These are phyloP conservation scores for Stygiomarasmius scandens DNA, from an alignment of 1,284 basidiomycete genomes.

Conservation along the genomic window DNA sequence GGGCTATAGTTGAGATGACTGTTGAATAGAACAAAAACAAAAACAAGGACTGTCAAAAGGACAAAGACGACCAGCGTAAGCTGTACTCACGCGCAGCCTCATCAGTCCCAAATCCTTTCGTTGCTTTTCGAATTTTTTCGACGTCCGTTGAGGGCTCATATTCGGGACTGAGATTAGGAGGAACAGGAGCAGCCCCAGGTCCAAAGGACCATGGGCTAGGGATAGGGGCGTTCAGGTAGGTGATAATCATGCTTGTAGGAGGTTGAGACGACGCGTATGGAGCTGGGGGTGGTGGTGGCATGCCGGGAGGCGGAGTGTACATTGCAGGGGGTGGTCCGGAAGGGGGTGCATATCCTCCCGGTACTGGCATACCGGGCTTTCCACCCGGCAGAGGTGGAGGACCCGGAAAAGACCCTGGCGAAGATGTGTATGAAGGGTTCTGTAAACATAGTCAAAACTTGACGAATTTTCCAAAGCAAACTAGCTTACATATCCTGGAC, in stretches of 20 bases:
- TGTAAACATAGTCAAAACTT: constrained; percentile 7
- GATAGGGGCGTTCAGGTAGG: constrained; percentile 9
- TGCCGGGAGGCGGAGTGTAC: not conserved
- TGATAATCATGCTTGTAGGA: not conserved
- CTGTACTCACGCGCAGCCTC: constrained; percentile 25
- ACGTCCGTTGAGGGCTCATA: constrained; percentile 34
- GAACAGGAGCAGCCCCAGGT: not conserved
- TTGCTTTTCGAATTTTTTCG: constrained; percentile 31
- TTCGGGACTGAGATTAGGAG: constrained; percentile 28
- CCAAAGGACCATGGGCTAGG: constrained; percentile 7
- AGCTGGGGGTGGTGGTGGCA: not conserved
- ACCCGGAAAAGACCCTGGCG: not conserved
- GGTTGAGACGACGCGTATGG: not conserved
- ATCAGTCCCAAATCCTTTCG: constrained; percentile 33
- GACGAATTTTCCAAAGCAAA: not conserved
- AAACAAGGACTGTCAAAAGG: not conserved
- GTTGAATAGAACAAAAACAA: not conserved
- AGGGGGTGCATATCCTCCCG: not conserved
- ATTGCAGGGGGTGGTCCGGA: not conserved
- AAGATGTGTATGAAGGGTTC: constrained; percentile 3
- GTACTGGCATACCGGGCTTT: no score
- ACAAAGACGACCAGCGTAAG: not conserved
- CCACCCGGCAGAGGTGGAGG: not conserved
- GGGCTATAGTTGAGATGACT: constrained; percentile 36
- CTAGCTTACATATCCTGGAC: constrained; percentile 10